These are phyloP conservation scores for Fragilariopsis cylindrus DNA, from an alignment of 108 stramenopile species.

Conservation along the genomic window DNA sequence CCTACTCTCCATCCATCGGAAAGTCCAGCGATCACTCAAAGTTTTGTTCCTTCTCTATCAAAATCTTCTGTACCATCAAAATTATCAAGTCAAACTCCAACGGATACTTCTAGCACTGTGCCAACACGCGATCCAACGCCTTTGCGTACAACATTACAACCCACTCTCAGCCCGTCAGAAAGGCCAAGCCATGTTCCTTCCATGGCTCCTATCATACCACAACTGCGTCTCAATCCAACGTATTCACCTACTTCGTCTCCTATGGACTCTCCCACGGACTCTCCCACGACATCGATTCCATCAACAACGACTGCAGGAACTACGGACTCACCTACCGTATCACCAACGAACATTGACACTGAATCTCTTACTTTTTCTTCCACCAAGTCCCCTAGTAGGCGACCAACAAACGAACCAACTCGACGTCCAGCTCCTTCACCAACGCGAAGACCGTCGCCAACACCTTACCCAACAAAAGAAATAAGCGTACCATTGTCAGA, in stretches of 20 bases:
- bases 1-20: conserved; percentile 1
- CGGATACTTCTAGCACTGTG: background rate
- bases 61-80: too few species aligned
- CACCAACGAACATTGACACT: background rate
- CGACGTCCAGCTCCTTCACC: background rate
- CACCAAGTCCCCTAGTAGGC: background rate
- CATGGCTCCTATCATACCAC: too few species aligned
- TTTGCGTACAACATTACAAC: background rate
- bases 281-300: background rate
- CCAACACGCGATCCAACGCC: too few species aligned
- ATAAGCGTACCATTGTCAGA: background rate
- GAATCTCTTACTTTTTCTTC: background rate
- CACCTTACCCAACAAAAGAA: background rate
- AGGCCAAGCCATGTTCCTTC: too few species aligned
- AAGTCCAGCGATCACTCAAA: conserved; percentile 2
- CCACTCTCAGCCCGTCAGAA: background rate
- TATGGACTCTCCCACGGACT: too few species aligned
- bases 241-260: too few species aligned
- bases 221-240: too few species aligned
- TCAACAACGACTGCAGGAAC: background rate
- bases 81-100: conserved; percentile 3
- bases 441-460: background rate
- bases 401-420: background rate
- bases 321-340: background rate
- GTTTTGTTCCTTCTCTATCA: background rate